Percentiles rank a stretch among this genome's conserved stretches.
phyloP scores from a whole-genome alignment of 768 basidiomycete species.

The Phaffia tasmanica region DNA sequence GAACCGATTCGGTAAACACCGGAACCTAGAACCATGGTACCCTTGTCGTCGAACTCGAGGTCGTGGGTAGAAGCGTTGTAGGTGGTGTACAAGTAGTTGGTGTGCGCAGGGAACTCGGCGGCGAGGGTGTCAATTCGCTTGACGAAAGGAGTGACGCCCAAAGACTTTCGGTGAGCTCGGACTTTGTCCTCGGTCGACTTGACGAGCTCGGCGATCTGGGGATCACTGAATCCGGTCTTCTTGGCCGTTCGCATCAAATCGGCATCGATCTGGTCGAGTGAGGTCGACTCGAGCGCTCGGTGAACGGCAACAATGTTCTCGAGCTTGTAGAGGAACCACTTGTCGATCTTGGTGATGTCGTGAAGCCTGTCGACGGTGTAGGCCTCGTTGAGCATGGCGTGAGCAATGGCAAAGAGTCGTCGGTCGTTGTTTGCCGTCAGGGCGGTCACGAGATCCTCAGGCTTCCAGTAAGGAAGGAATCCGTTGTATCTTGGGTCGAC shows the following conservation, averaged over 20 bases:
- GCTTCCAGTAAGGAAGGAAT: slow-evolving; percentile 85
- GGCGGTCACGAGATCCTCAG: slow-evolving; percentile 71
- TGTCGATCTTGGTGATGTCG: slow-evolving; percentile 95
- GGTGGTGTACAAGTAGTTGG: slow-evolving; percentile 98
- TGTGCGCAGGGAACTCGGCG: slow-evolving; percentile 95
- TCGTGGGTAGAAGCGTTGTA: slow-evolving; percentile 96
- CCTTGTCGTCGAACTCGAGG: slow-evolving; percentile 86
- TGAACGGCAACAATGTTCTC: slow-evolving; percentile 94
- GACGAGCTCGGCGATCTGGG: slow-evolving; percentile 76
- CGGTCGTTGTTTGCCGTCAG: slow-evolving; percentile 81
- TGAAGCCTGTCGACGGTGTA: slow-evolving; percentile 84
- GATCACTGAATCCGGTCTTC: slow-evolving; percentile 87
- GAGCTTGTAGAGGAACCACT: slow-evolving; percentile 98
- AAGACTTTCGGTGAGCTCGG: slow-evolving; percentile 72
- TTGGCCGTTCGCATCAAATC: slow-evolving; percentile 80
- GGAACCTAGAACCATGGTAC: slow-evolving; percentile 97
- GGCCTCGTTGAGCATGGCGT: slow-evolving; percentile 88
- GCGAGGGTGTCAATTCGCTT: slow-evolving; percentile 99
- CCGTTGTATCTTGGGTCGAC: slow-evolving; percentile 94
- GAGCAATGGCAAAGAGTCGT: slow-evolving; percentile 90
- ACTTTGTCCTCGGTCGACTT: slow-evolving; percentile 62
- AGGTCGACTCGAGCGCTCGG: slow-evolving; percentile 56
- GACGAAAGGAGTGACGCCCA: slow-evolving; percentile 88
- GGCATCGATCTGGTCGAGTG: slow-evolving; percentile 56
- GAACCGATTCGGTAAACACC: slow-evolving; percentile 98